Evolutionary conservation across 305 asterid species (phyloP), one percentile per base, ranked within the genome.

Genomic region (Striga hermonthica): DNA sequence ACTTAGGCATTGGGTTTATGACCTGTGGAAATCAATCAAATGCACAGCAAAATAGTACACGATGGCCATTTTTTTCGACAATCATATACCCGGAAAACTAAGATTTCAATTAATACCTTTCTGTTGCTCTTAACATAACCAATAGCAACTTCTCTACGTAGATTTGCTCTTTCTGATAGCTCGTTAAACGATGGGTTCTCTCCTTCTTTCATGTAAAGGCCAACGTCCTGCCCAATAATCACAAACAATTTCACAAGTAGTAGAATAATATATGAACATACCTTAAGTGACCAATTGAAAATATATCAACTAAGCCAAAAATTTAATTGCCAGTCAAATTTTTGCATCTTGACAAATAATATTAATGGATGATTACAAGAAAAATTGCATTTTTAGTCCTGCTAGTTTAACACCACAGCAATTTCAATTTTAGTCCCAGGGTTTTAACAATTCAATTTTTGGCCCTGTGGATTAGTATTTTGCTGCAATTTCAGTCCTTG

Each of bases 71-170:
- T 48, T 9, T 61, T 62, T 35, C 43, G 13, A 22, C 31, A 0
- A 13, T 61, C 47, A 53, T 45, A 66, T 67, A 7, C 13, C 15
- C 67, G 71, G 6, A 8, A 15, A 66, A 70, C 59, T 9, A 69
- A 60, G 53, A 31, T 7, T 37, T 0, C 0, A 15, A 22, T 22
- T 22, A 5, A 0, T 65, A 92, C 99, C 92, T 83, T 90, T 75
- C 76, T 93, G 73, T 84, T 85, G 75, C 80, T 82, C 74, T 80
- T 93, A 74, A 83, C 77, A 63, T 88, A 93, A 70, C 97, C 97
- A 31, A 93, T 88, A 52, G 95, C 97, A 70, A 86, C 91, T 93
- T 93, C 96, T 81, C 94, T 80, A 57, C 96, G 85, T 64, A 93
- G 78, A 74, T 77, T 48, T 4, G 99, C 97, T 80, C 99, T 78